Percentiles rank a stretch among this genome's conserved stretches.
Conservation (phyloP, 2,329 filamentous ascomycete genomes). For the Fusarium sublunatum region DNA sequence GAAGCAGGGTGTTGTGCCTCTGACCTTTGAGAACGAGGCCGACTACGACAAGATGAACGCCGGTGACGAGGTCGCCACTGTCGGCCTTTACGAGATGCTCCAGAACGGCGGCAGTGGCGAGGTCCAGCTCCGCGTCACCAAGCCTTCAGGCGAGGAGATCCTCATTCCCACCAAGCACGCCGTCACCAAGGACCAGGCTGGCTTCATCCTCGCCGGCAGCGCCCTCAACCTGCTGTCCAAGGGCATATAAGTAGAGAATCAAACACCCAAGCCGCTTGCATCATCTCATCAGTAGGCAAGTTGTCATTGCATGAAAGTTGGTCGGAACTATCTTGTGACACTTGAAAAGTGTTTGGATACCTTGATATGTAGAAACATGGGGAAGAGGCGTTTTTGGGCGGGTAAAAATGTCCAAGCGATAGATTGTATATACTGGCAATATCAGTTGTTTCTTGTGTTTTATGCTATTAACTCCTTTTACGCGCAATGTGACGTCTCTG, state of each 20-base stretch:
- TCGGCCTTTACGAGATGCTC: constrained; percentile 86
- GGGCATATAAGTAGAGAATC: constrained; percentile 47
- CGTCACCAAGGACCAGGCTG: constrained; percentile 88
- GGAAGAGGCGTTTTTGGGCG: constrained; percentile 43
- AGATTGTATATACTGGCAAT: constrained; percentile 45
- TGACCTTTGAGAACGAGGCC: constrained; percentile 87
- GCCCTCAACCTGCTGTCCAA: constrained; percentile 90
- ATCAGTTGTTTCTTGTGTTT: constrained; percentile 35
- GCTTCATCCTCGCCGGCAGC: constrained; percentile 92
- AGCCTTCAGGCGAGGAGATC: constrained; percentile 70
- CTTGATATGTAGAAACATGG: constrained; percentile 24
- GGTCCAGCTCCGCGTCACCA: constrained; percentile 76
- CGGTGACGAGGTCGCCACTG: constrained; percentile 83
- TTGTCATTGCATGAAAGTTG: background rate
- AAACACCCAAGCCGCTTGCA: background rate
- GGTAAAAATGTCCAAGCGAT: constrained; percentile 44
- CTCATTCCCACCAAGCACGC: constrained; percentile 85
- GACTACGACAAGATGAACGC: constrained; percentile 89
- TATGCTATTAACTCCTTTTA: background rate
- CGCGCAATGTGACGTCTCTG: background rate
- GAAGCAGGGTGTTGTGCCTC: constrained; percentile 95
- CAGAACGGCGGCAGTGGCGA: constrained; percentile 80
- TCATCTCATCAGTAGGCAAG: background rate
- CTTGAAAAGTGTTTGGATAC: constrained; percentile 25
- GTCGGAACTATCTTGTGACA: constrained; percentile 8